Base-by-base conservation (phyloP, 345 rosid species). In the Dipteronia dyeriana region DNA sequence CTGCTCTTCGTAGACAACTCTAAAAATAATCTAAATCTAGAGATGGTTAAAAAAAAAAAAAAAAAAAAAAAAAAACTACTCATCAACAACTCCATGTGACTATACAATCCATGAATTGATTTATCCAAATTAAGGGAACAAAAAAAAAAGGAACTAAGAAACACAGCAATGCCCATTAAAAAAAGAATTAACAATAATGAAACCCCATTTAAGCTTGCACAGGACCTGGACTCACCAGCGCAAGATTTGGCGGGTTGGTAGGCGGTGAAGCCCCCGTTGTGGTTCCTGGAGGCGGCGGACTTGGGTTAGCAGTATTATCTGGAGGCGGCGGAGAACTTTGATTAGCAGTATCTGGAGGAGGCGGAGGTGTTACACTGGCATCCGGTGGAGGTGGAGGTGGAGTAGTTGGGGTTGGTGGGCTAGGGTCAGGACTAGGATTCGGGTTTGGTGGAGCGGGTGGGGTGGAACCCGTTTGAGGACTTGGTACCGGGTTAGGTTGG, bases 161-260 rank as follows among this genome's bases (percentile, higher is more conserved):
- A 60, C 49, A 51, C 65, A 64, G 73, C 66, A 64, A 81, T 79
- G 23, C 39, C 39, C 59, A 73, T 76, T 9, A 45, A 45, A 39
- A 74, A 78, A 71, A 63, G 49, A 73, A 71, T 39, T 75, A 66
- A 70, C 47, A 41, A 61, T 16, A 65, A 14, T 26, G 61, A 39
- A 63, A 10, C 9, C n/a, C 34, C 75, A 34, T 20, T 75, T 87
- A 86, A 61, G 89, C 85, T 80, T 88, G 88, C 85, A 85, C 82
- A 69, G 94, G 97, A 57, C 89, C 96, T 13, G 93, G 95, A 76
- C 87, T 70, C 56, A 64, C 86, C 73, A 77, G 73, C 78, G 70
- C 78, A 7, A 92, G 82, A 78, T 79, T 81, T 26, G 97, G 92
- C 65, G 89, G 93, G 76, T 73, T 88, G 49, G 68, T 68, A 8